Conservation (phyloP, 345 rosid genomes). For the Hibiscus trionum region DNA sequence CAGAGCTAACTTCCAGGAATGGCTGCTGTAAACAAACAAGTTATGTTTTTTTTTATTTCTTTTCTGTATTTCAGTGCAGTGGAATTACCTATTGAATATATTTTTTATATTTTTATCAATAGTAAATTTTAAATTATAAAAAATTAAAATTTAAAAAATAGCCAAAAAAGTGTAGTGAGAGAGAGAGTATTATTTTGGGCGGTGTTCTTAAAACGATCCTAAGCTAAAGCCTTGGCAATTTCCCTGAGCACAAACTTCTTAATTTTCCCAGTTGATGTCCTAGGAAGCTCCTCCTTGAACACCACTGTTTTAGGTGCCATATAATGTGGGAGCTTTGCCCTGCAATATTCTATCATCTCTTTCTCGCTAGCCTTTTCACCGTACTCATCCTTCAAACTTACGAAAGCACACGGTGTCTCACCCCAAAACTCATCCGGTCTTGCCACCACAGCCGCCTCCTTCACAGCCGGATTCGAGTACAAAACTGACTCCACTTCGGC, state of each 20-base stretch:
- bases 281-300: neutral
- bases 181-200: neutral
- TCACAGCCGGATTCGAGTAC: conserved; percentile 28
- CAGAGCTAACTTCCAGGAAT: no score
- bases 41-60: no score
- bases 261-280: neutral
- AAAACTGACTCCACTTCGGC: conserved; percentile 16
- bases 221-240: neutral
- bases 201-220: neutral
- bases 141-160: no score
- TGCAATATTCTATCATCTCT: conserved; percentile 39
- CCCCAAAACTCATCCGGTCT: conserved; percentile 51
- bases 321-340: conserved; percentile 29
- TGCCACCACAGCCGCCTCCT: conserved; percentile 50
- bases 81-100: no score
- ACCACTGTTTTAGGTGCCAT: conserved; percentile 4
- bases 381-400: conserved; percentile 27
- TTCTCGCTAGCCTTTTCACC: conserved; percentile 14
- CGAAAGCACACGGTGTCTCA: conserved; percentile 50
- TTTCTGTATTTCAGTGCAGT: neutral
- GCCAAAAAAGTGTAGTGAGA: no score
- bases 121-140: no score
- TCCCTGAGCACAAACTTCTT: conserved; percentile 3
- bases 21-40: no score
- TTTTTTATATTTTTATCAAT: no score